Percentiles rank a stretch among this genome's conserved stretches.
Conservation (phyloP, 257 asterid species). For the Euphrasia confusa region DNA sequence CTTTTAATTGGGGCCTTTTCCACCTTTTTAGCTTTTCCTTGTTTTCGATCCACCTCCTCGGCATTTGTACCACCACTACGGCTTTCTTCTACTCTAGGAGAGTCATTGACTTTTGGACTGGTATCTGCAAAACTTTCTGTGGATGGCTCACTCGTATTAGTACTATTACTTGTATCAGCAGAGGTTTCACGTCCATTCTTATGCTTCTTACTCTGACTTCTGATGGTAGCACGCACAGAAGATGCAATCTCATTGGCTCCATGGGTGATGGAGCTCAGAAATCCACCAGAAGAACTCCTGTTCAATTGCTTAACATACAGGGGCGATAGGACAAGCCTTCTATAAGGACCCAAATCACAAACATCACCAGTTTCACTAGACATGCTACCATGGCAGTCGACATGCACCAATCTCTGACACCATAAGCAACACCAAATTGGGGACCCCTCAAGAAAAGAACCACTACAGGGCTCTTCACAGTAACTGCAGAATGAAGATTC, state of each 20-base stretch:
- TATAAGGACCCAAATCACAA: constrained; percentile 87
- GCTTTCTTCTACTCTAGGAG: constrained; percentile 48
- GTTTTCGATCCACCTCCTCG: constrained; percentile 45
- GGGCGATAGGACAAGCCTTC: constrained; percentile 87
- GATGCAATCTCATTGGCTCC: constrained; percentile 99
- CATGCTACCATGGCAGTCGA: constrained; percentile 87
- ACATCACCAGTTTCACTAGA: constrained; percentile 77
- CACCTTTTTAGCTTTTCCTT: constrained; percentile 46
- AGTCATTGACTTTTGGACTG: constrained; percentile 44
- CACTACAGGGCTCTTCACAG: constrained; percentile 96
- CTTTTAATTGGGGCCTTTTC: constrained; percentile 58
- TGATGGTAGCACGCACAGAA: constrained; percentile 87
- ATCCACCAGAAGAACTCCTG: constrained; percentile 59
- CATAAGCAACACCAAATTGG: constrained; percentile 98
- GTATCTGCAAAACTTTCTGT: constrained; percentile 42
- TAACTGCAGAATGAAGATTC: constrained; percentile 89
- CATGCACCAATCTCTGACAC: constrained; percentile 97
- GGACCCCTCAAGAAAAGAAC: constrained; percentile 91
- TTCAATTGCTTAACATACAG: constrained; percentile 62
- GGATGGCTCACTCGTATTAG: constrained; percentile 51
- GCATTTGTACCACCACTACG: constrained; percentile 32
- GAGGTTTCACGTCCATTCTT: constrained; percentile 45
- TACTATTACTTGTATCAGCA: constrained; percentile 44
- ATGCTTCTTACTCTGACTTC: constrained; percentile 76
- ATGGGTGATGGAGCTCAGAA: constrained; percentile 83